These are phyloP conservation scores for Cyberlindnera amylophila DNA, from an alignment of 805 yeast species.

Conservation along the genomic window DNA sequence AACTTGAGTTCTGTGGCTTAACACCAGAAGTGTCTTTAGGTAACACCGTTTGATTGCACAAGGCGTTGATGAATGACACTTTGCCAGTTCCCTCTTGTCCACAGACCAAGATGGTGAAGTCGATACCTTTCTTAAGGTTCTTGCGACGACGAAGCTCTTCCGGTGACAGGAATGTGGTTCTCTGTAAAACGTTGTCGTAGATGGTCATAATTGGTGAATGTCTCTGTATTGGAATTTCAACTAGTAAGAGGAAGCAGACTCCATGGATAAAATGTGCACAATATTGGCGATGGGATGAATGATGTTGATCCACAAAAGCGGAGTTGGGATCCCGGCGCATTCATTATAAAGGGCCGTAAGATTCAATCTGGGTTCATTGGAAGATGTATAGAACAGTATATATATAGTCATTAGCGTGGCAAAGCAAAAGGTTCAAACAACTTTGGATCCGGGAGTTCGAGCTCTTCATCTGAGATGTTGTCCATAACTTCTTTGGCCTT, in stretches of 20 bases:
- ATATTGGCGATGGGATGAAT: too few species aligned
- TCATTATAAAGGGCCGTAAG: too few species aligned
- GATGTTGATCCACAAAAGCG: constrained; percentile 1
- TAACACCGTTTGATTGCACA: constrained; percentile 50
- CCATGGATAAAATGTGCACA: neutral
- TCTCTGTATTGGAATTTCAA: neutral
- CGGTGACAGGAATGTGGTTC: constrained; percentile 22
- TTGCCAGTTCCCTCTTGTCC: constrained; percentile 78
- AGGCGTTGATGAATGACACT: constrained; percentile 65
- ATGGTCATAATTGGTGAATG: neutral
- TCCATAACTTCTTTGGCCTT: neutral
- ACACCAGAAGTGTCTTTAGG: constrained; percentile 20
- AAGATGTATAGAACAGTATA: neutral
- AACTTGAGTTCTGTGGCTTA: constrained; percentile 33
- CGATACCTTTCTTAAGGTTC: constrained; percentile 57
- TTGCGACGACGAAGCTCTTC: constrained; percentile 52
- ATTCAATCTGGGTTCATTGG: too few species aligned
- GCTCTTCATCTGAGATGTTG: neutral
- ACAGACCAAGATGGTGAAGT: constrained; percentile 62
- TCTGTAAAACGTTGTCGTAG: constrained; percentile 2
- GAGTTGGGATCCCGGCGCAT: constrained; percentile 4
- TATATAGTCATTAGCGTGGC: too few species aligned
- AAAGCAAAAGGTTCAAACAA: too few species aligned
- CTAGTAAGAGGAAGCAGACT: neutral
- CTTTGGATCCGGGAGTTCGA: neutral